Base-by-base conservation (phyloP, 2,329 filamentous ascomycete species). In the Microthyrium microscopicum region DNA sequence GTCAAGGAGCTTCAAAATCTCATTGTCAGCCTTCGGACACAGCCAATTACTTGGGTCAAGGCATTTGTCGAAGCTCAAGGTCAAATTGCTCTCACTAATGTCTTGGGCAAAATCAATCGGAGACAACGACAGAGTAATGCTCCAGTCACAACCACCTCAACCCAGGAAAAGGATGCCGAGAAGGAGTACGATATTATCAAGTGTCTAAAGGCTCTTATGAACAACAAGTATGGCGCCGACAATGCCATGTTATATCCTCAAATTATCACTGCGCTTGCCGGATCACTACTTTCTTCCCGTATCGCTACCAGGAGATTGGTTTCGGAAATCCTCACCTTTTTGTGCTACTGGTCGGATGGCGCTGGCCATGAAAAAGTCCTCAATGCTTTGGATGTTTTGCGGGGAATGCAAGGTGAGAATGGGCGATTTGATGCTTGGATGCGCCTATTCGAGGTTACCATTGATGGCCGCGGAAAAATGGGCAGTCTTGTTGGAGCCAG, bases 201-300 rank as follows among this genome's bases (percentile, higher is more conserved):
- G 60, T 95, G 89, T 60, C 59, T 98, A 38, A 95, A 95, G 62
- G 84, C 85, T 20, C 60, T 95, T 37, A 92, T 95, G 79, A 98
- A 98, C 71, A 98, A 94, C 69, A 94, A 93, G 54, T 95, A 92
- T 53, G 89, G 89, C 40, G 89, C 89, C 40, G 89, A 98, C 52
- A 85, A 98, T 66, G 89, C 89, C 13, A 64, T 98, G 37, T 66
- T 73, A 39, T 85, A 95, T 51, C 80, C 89, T 50, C 82, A 87
- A 50, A 81, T 95, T 41, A 77, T 94, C 41, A 73, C 91, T 36
- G 81, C 89, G 1, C 66, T 98, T 28, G 81, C 78, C 31, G 84
- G 74, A 16, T 93, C 83, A 22, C 64, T 98, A 37, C 81, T 85
- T 34, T 93, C 85, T 7, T 78, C 85, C 6, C 74, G 89, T 33